Percentiles rank a stretch among this genome's conserved stretches.
Evolutionary conservation across 352 stramenopile species (phyloP).

Genomic region (Peronosclerospora sorghi): DNA sequence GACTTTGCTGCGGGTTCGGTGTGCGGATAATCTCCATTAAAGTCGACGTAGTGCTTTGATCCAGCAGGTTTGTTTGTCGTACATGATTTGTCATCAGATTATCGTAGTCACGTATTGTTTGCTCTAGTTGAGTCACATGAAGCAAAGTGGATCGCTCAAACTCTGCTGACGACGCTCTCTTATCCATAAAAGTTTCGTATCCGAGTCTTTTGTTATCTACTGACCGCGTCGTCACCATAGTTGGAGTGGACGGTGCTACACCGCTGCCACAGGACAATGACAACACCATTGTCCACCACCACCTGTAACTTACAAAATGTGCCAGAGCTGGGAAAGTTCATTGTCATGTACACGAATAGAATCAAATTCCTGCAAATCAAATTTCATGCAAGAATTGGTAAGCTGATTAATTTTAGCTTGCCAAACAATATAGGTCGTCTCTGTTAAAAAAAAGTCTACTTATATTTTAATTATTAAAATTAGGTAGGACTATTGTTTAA

Average conservation of each 20-base stretch:
- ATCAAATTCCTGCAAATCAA: no score
- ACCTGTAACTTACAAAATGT: no score
- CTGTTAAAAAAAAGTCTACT: no score
- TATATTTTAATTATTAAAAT: no score
- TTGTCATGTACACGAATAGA: no score
- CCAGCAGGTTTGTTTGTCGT: constrained; percentile 1
- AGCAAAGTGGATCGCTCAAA: background rate
- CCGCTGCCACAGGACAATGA: constrained; percentile 16
- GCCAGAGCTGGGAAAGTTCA: no score
- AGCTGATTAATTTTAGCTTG: no score
- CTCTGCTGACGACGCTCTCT: constrained; percentile 5
- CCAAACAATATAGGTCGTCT: no score
- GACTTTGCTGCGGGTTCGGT: constrained; percentile 7
- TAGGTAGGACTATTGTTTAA: no score
- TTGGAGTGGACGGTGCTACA: constrained; percentile 13
- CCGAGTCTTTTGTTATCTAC: constrained; percentile 9
- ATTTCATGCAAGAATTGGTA: no score
- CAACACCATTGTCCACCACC: constrained; percentile 3
- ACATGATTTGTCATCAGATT: constrained; percentile 10
- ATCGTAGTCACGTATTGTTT: constrained; percentile 16
- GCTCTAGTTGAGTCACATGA: constrained; percentile 8
- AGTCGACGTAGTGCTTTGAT: background rate
- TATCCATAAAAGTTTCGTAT: constrained; percentile 28
- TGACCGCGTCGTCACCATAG: background rate
- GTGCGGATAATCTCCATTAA: constrained; percentile 20